phyloP scores from a whole-genome alignment of 345 rosid genomes.

The Lenwebbia sp. region DNA sequence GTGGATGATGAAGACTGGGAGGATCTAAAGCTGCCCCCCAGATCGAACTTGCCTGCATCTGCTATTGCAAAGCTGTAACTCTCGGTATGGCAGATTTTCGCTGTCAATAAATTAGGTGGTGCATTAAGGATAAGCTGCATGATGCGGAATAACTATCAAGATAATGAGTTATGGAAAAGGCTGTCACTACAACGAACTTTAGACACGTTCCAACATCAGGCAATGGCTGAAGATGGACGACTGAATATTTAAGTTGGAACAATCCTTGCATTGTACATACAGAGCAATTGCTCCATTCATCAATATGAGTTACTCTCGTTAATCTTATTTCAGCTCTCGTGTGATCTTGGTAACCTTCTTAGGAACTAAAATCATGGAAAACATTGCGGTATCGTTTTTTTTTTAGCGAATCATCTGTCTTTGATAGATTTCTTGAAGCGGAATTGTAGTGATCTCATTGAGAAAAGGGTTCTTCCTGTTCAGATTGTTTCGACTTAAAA shows the following conservation, averaged over 20 bases:
- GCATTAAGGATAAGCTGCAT: not conserved
- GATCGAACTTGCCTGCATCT: slow-evolving; percentile 41
- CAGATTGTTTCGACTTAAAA: not conserved
- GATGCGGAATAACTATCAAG: not conserved
- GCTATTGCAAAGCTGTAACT: slow-evolving; percentile 53
- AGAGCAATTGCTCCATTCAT: not conserved
- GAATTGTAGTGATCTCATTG: not conserved
- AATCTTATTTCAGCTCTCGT: not conserved
- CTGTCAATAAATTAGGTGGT: not conserved
- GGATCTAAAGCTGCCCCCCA: slow-evolving; percentile 55
- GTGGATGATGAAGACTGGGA: slow-evolving; percentile 49
- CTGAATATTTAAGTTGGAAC: not conserved
- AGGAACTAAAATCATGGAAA: not conserved
- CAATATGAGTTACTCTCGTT: not conserved
- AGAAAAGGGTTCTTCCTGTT: not conserved
- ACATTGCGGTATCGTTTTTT: not conserved
- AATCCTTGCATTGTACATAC: not conserved
- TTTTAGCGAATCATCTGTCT: not conserved
- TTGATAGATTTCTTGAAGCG: not conserved
- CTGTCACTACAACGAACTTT: not conserved
- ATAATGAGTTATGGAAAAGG: not conserved
- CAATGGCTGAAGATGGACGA: not conserved
- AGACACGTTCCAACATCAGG: not conserved
- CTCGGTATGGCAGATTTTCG: not conserved
- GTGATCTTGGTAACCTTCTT: not conserved